These are phyloP conservation scores for Trapa bicornis DNA, from an alignment of 345 rosid species.

Conservation along the genomic window DNA sequence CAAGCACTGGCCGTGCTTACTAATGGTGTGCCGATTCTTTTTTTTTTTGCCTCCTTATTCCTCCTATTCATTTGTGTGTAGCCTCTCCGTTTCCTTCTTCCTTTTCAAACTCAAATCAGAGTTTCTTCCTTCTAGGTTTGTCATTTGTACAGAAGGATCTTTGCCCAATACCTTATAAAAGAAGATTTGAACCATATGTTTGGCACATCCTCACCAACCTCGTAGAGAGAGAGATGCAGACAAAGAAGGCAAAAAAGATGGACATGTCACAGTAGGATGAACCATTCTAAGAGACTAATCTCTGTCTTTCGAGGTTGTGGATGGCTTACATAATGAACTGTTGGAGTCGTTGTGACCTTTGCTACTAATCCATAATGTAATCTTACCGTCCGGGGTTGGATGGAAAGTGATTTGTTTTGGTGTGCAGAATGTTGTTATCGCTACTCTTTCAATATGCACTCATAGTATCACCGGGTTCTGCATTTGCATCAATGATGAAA, in stretches of 20 bases:
- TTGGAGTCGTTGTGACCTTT: constrained; percentile 6
- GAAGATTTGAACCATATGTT: constrained; percentile 45
- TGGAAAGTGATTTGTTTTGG: constrained; percentile 42
- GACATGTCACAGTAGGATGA: constrained; percentile 27
- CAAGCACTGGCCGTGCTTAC: constrained; percentile 26
- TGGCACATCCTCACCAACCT: constrained; percentile 46
- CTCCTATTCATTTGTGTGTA: no score
- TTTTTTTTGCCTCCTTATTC: constrained; percentile 12
- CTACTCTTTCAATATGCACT: neutral
- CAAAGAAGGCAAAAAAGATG: constrained; percentile 10
- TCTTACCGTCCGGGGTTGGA: constrained; percentile 24
- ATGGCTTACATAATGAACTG: constrained; percentile 3
- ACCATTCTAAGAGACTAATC: constrained; percentile 34
- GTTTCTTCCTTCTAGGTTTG: constrained; percentile 22
- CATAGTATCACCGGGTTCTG: neutral
- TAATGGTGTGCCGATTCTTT: constrained; percentile 31
- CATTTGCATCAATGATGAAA: neutral
- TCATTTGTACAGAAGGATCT: constrained; percentile 49
- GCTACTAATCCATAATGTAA: constrained; percentile 34
- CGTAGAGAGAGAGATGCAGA: no score
- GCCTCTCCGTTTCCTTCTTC: no score
- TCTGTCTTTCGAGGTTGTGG: constrained; percentile 5
- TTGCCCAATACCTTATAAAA: constrained; percentile 17
- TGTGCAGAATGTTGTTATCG: constrained; percentile 12
- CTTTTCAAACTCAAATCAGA: neutral